phyloP scores from a whole-genome alignment of 2,329 filamentous ascomycete species.

The Trichoderma simmonsii region DNA sequence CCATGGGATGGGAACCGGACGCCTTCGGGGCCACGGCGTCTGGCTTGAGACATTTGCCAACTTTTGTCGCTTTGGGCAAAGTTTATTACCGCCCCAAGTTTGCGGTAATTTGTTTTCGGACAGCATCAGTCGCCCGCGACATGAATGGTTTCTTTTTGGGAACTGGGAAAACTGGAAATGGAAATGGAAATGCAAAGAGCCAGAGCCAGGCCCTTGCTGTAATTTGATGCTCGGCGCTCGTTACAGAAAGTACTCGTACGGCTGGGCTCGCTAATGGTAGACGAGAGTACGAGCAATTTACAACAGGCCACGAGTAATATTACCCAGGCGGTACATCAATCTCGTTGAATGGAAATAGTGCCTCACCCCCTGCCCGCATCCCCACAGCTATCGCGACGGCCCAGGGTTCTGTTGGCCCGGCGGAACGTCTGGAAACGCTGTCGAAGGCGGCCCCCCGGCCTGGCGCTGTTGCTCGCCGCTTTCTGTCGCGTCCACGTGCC shows the following conservation, averaged over 20 bases:
- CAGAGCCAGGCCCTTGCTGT: neutral
- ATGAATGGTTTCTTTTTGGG: neutral
- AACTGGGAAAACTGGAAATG: neutral
- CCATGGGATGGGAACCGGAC: neutral
- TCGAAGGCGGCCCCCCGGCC: slow-evolving; percentile 7
- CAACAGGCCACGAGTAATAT: neutral
- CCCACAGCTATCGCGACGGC: slow-evolving; percentile 3
- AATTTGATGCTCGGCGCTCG: neutral
- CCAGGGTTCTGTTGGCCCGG: neutral
- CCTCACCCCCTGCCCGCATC: neutral
- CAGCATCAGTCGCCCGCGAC: neutral
- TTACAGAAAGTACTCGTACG: slow-evolving; percentile 6
- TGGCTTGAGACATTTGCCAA: neutral
- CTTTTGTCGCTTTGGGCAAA: neutral
- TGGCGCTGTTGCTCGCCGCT: neutral
- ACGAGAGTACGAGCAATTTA: slow-evolving; percentile 12
- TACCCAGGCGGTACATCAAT: neutral
- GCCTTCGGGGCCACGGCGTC: neutral
- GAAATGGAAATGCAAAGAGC: neutral
- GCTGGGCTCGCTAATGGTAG: slow-evolving; percentile 2
- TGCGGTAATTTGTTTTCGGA: slow-evolving; percentile 11
- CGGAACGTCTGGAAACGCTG: slow-evolving; percentile 16
- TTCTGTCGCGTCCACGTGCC: slow-evolving; percentile 15
- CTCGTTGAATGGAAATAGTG: slow-evolving; percentile 6
- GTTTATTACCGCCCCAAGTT: slow-evolving; percentile 1